These are phyloP conservation scores for Albifimbria verrucaria DNA, from an alignment of 2,329 filamentous ascomycete species.

Conservation along the genomic window DNA sequence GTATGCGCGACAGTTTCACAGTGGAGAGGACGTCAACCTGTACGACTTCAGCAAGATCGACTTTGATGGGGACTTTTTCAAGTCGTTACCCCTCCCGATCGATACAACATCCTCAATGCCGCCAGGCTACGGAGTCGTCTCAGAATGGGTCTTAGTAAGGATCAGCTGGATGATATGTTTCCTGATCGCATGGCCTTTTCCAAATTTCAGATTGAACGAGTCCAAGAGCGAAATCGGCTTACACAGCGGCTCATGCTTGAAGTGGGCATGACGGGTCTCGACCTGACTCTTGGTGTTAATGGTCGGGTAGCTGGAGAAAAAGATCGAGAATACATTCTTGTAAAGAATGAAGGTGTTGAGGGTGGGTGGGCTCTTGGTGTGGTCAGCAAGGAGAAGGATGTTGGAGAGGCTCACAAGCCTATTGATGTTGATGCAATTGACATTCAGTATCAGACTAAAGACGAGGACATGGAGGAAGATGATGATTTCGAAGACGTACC, in stretches of 20 bases:
- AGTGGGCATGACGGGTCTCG: constrained; percentile 80
- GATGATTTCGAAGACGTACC: constrained; percentile 91
- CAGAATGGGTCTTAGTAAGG: constrained; percentile 94
- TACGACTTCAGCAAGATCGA: constrained; percentile 99
- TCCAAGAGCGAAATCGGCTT: constrained; percentile 86
- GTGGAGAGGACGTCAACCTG: constrained; percentile 83
- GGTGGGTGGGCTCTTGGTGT: constrained; percentile 96
- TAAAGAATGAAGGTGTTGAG: constrained; percentile 92
- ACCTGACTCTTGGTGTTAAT: constrained; percentile 64
- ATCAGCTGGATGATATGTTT: constrained; percentile 95
- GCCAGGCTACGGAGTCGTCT: constrained; percentile 82
- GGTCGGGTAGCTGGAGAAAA: constrained; percentile 77
- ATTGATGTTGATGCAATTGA: constrained; percentile 80
- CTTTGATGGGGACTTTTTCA: constrained; percentile 93
- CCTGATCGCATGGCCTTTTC: constrained; percentile 97
- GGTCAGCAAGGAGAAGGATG: constrained; percentile 78
- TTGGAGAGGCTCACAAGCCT: constrained; percentile 77
- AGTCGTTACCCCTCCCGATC: constrained; percentile 85
- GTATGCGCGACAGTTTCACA: constrained; percentile 88
- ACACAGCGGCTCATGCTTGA: constrained; percentile 94
- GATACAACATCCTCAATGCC: constrained; percentile 97
- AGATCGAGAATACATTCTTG: constrained; percentile 89
- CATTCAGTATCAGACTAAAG: constrained; percentile 53
- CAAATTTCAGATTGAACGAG: constrained; percentile 91
- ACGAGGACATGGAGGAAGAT: constrained; percentile 66